Evolutionary conservation across 2,329 filamentous ascomycete species (phyloP).

Genomic region (Colletotrichum filicis): DNA sequence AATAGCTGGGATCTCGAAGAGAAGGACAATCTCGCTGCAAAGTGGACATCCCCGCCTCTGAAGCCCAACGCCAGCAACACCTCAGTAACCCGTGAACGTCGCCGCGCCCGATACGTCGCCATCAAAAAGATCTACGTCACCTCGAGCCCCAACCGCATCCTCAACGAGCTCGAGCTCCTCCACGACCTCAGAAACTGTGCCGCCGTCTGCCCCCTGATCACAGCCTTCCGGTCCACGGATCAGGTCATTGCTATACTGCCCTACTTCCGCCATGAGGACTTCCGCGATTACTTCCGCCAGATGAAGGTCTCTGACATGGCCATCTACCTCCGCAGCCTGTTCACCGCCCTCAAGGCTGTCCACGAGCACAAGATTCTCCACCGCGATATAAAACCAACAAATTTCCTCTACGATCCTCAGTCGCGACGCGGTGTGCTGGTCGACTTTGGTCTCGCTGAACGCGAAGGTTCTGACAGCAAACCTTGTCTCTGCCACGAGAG

Average conservation of each 20-base stretch:
- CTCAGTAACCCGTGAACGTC: conserved; percentile 36
- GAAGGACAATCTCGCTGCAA: conserved; percentile 65
- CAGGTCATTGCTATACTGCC: conserved; percentile 95
- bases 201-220: conserved; percentile 94
- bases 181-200: conserved; percentile 85
- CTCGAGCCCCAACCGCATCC: conserved; percentile 89
- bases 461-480: conserved; percentile 79
- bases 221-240: conserved; percentile 93
- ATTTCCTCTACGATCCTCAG: conserved; percentile 91
- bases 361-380: conserved; percentile 89
- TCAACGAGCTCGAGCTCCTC: conserved; percentile 95
- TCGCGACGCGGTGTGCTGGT: conserved; percentile 89
- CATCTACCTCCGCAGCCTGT: conserved; percentile 88
- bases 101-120: conserved; percentile 80
- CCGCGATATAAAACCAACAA: conserved; percentile 96
- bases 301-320: conserved; percentile 89
- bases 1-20: conserved; percentile 88
- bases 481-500: conserved; percentile 84
- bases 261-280: conserved; percentile 96
- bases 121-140: conserved; percentile 99
- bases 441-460: conserved; percentile 98
- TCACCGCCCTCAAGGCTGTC: conserved; percentile 85
- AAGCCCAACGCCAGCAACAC: conserved; percentile 59
- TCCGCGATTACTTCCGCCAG: conserved; percentile 91
- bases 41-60: conserved; percentile 76